Evolutionary conservation across 805 yeast genomes (phyloP).

Genomic region (Yarrowia osloensis): DNA sequence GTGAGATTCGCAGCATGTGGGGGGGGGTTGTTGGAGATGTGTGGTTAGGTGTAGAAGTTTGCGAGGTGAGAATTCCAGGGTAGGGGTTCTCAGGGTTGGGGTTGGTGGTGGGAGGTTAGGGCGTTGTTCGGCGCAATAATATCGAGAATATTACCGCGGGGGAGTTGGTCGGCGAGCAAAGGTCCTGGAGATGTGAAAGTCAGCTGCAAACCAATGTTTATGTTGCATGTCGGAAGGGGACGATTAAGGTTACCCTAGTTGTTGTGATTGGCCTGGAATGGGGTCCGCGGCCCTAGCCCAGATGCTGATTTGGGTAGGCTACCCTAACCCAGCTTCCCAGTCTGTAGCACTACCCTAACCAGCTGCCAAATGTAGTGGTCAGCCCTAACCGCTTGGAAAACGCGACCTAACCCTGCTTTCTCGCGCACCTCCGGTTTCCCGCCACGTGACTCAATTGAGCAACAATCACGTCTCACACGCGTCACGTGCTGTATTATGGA

Average conservation of each 20-base stretch:
- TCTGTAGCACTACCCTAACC: background rate
- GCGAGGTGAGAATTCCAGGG: background rate
- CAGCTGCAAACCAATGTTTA: background rate
- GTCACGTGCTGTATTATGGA: slow-evolving; percentile 3
- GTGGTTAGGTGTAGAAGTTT: background rate
- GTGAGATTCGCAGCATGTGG: slow-evolving; percentile 13
- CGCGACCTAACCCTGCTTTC: too few species aligned
- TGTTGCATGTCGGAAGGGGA: background rate
- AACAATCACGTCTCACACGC: background rate
- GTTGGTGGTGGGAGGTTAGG: too few species aligned
- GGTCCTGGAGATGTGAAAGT: background rate
- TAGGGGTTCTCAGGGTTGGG: too few species aligned
- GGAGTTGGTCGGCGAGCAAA: too few species aligned
- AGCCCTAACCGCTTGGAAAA: too few species aligned
- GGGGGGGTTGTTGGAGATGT: background rate
- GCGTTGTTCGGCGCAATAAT: background rate
- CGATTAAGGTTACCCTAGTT: slow-evolving; percentile 6
- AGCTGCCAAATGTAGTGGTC: too few species aligned
- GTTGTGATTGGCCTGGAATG: slow-evolving; percentile 11
- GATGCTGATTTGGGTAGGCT: background rate
- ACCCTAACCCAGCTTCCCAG: background rate
- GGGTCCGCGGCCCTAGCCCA: background rate
- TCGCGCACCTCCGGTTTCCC: background rate
- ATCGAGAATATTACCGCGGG: too few species aligned
- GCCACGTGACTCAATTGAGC: too few species aligned